Evolutionary conservation across 179 eudicot species (phyloP), one percentile per base, ranked within the genome.

Genomic region (Patellifolia procumbens): DNA sequence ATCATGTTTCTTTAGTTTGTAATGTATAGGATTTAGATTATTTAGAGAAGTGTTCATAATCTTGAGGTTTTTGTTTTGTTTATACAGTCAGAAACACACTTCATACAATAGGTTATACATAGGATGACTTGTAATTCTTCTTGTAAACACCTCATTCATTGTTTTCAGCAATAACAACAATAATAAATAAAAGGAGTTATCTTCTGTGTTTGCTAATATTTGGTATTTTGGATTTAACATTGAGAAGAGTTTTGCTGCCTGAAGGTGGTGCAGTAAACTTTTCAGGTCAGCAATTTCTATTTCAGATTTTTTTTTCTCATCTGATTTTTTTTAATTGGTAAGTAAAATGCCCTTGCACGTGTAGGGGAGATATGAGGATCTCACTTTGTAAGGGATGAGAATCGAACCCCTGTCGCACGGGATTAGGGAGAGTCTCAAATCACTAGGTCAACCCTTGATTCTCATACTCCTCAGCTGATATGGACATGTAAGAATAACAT

Each of bases 101-200:
- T n/a, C n/a, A 76, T 28, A 28, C 32, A 45, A 60, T 32, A 58
- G 16, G 24, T 26, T 22, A 19, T 82, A 75, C 72, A 74, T 31
- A 73, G 64, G 59, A 69, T 43, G 67, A 62, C 67, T 37, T 81
- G 73, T 11, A 19, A 56, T 82, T 82, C 79, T 74, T 78, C 84
- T 74, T 81, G 81, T 82, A 81, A 79, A 82, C 73, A 62, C 52
- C 39, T 42, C 76, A 78, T 78, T 81, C 73, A 35, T 74, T 78
- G 60, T 67, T 37, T 74, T 64, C 55, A 78, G 39, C 26, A 78
- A 78, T 64, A 75, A 74, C 35, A 81, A 70, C 42, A 68, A 70
- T 52, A 75, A 28, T n/a, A 45, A 68, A 11, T 48, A 0, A 24
- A 0, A 68, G 72, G 32, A 46, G 5, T 28, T 15, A 0, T 45